Base-by-base conservation (phyloP, 495 filamentous ascomycete species). In the Pseudevernia furfuracea region DNA sequence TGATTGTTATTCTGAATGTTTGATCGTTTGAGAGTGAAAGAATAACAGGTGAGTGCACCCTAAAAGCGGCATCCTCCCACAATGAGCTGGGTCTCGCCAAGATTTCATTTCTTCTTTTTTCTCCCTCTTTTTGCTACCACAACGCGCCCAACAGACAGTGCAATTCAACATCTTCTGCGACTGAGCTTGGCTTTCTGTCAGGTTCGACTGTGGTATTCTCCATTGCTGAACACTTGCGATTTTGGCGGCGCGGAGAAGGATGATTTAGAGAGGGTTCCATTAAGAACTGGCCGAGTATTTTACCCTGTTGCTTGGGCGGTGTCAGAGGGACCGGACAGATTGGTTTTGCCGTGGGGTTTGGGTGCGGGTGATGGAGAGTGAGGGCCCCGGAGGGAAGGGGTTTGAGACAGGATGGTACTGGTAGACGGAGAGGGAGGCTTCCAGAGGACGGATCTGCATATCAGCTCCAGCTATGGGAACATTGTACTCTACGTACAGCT, bases 211-310 rank as follows among this genome's bases (percentile, higher is more conserved):
- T 74, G 72, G 76, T 82, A 80, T 80, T 80, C 41, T 76, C 73
- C 49, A 79, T 89, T 89, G 85, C 82, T 89, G 82, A 76, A 78
- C 38, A 37, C 67, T 81, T 84, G 90, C 88, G 90, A 94, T 94
- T 88, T 79, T 77, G 85, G 78, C 87, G 77, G 59, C 78, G 89
- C 89, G 88, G 77, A 94, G 88, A 92, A 82, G 78, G 79, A 84
- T 81, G 48, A 60, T 34, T 65, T 60, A 62, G 70, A 62, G 70
- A 78, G 76, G 88, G 84, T 84, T 79, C 87, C 85, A 91, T 71
- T 94, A 92, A 92, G 89, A 94, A 85, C 89, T 89, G 89, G 84
- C 89, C 87, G 82, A 79, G 88, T 81, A 88, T 82, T 86, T 75
- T 79, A 67, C 65, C 14, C 46, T 60, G 79, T 91, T 89, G 87